Conservation (phyloP, 2,329 filamentous ascomycete species). For the Cyphellophora europaea region DNA sequence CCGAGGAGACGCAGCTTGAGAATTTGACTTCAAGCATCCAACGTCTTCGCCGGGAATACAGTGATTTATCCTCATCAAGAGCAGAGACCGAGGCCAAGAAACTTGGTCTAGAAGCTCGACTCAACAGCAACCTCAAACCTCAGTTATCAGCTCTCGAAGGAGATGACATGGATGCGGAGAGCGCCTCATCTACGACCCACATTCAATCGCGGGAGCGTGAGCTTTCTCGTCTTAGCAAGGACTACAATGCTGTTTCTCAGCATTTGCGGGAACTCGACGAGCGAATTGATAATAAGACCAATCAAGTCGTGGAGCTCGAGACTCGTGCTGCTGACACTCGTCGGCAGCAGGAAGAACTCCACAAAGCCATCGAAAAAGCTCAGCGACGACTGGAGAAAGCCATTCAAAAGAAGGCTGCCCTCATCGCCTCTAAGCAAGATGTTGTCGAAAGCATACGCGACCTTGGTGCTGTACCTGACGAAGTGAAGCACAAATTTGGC, state of each 20-base stretch:
- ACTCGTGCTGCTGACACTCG: conserved; percentile 54
- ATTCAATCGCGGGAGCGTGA: conserved; percentile 73
- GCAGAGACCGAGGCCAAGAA: conserved; percentile 73
- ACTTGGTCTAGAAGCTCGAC: conserved; percentile 71
- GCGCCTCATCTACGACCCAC: conserved; percentile 37
- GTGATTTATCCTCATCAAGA: conserved; percentile 62
- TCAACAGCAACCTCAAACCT: conserved; percentile 81
- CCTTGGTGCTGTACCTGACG: conserved; percentile 84
- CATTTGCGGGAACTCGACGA: conserved; percentile 67
- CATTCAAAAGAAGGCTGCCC: conserved; percentile 74
- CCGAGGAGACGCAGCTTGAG: conserved; percentile 77
- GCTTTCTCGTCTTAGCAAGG: conserved; percentile 65
- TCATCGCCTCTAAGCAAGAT: conserved; percentile 68
- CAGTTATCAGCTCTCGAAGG: conserved; percentile 78
- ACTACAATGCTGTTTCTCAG: conserved; percentile 55
- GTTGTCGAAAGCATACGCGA: conserved; percentile 84
- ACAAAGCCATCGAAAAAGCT: conserved; percentile 69
- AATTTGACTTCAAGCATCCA: conserved; percentile 60
- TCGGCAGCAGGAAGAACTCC: conserved; percentile 64
- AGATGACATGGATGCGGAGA: conserved; percentile 60
- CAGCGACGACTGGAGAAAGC: conserved; percentile 89
- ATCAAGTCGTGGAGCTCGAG: conserved; percentile 50
- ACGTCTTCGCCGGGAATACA: conserved; percentile 66
- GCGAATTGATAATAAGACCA: conserved; percentile 53
- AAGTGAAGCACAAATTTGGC: conserved; percentile 85